Conservation (phyloP, 208 protist genomes). For the Trypanosoma lewisi region DNA sequence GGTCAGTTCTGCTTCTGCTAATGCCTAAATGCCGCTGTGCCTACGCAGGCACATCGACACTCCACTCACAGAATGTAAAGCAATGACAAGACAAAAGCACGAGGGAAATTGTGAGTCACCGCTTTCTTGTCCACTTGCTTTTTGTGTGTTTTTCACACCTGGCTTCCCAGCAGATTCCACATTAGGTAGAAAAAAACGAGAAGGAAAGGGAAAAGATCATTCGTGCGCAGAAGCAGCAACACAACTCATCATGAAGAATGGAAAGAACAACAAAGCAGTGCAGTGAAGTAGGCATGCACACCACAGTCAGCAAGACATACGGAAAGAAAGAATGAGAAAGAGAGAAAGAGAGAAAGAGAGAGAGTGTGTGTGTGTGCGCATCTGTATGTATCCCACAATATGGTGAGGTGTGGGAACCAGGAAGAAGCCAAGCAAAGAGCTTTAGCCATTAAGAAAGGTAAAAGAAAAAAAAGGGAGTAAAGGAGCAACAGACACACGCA, state of each 20-base stretch:
- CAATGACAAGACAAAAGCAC: neutral
- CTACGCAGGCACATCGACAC: neutral
- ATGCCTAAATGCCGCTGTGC: neutral
- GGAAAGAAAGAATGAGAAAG: neutral
- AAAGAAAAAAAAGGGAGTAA: too few species aligned
- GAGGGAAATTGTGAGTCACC: neutral
- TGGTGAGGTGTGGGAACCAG: too few species aligned
- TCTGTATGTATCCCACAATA: too few species aligned
- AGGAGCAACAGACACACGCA: too few species aligned
- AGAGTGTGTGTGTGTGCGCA: constrained; percentile 15
- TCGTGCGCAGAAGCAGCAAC: too few species aligned
- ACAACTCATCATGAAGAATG: neutral
- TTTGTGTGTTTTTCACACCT: neutral
- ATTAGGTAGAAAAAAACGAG: constrained; percentile 7
- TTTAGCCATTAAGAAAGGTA: too few species aligned
- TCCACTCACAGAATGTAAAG: neutral
- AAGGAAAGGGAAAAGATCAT: neutral
- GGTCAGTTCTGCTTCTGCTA: neutral
- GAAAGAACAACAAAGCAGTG: constrained; percentile 10
- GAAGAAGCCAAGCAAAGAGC: too few species aligned
- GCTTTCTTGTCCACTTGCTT: neutral
- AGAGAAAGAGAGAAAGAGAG: neutral
- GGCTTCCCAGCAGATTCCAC: too few species aligned
- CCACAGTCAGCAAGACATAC: constrained; percentile 16
- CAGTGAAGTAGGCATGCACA: constrained; percentile 3